A percentile compares a stretch with the other conserved stretches of the same genome.
Conservation (phyloP, 1,139 yeast species). For the Starmera stellimalicola region DNA sequence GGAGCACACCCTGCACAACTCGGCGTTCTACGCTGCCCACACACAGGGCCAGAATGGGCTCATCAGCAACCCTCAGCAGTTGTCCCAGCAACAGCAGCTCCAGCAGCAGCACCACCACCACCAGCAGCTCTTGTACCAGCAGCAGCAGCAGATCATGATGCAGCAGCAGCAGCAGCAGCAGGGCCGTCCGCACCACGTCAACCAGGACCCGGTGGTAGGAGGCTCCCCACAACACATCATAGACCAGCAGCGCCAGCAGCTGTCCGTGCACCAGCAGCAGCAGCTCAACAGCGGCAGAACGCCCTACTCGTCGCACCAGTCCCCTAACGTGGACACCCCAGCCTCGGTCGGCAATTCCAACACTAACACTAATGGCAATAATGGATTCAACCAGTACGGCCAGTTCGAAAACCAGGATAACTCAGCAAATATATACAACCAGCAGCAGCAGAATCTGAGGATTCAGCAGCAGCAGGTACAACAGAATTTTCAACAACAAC, state of each 20-base stretch:
- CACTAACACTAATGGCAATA: neutral
- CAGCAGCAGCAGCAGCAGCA: slow-evolving; percentile 22
- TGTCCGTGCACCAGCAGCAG: slow-evolving; percentile 19
- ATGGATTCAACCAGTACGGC: neutral
- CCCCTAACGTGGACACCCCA: neutral
- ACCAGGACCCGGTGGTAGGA: slow-evolving; percentile 4
- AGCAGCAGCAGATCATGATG: slow-evolving; percentile 17
- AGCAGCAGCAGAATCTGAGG: slow-evolving; percentile 4
- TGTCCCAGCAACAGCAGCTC: slow-evolving; percentile 11
- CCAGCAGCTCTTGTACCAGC: slow-evolving; percentile 18
- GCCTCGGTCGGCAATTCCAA: neutral
- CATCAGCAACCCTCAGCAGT: slow-evolving; percentile 5
- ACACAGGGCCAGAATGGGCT: slow-evolving; percentile 16
- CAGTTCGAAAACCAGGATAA: neutral
- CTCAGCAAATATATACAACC: neutral
- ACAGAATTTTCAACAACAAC: slow-evolving; percentile 16
- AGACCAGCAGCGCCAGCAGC: slow-evolving; percentile 20
- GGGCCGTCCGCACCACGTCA: slow-evolving; percentile 17
- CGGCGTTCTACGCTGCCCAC: slow-evolving; percentile 32
- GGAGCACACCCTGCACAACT: slow-evolving; percentile 40
- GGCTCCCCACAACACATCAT: slow-evolving; percentile 14
- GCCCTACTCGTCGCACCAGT: slow-evolving; percentile 2
- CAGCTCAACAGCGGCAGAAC: neutral
- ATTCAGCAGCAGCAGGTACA: slow-evolving; percentile 15
- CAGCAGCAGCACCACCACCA: slow-evolving; percentile 18